phyloP scores from a whole-genome alignment of 129 eudicot genomes.

The Gnaphalium uliginosum region DNA sequence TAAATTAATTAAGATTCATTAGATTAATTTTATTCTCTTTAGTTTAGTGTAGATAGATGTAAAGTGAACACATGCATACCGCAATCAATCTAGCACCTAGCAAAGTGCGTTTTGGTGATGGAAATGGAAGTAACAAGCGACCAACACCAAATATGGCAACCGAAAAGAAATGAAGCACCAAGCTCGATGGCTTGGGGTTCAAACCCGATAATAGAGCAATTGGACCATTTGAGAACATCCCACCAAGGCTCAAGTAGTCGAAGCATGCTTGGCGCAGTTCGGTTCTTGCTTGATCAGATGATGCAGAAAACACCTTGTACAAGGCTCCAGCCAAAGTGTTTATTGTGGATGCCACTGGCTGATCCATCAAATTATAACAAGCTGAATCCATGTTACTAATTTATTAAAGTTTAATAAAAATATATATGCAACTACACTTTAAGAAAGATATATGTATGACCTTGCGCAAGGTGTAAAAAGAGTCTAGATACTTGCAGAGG shows the following conservation, averaged over 20 bases:
- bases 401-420: not conserved
- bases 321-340: constrained; percentile 63
- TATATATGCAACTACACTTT: not conserved
- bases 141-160: constrained; percentile 59
- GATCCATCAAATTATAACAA: not conserved
- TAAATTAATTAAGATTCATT: not conserved
- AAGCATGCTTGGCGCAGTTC: constrained; percentile 61
- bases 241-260: constrained; percentile 62
- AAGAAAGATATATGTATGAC: constrained; percentile 28
- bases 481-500: constrained; percentile 55
- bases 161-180: constrained; percentile 54
- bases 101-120: constrained; percentile 52
- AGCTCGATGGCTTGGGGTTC: constrained; percentile 48
- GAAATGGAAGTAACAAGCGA: constrained; percentile 53
- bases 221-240: constrained; percentile 46
- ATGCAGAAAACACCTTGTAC: constrained; percentile 51
- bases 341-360: constrained; percentile 67
- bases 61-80: constrained; percentile 30
- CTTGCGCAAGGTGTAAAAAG: constrained; percentile 71
- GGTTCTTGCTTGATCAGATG: constrained; percentile 55
- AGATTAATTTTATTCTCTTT: no score
- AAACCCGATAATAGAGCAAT: constrained; percentile 53
- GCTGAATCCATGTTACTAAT: not conserved
- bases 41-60: not conserved
- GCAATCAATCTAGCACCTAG: constrained; percentile 47